Conservation (phyloP, 805 yeast species). For the Pichia exigua region DNA sequence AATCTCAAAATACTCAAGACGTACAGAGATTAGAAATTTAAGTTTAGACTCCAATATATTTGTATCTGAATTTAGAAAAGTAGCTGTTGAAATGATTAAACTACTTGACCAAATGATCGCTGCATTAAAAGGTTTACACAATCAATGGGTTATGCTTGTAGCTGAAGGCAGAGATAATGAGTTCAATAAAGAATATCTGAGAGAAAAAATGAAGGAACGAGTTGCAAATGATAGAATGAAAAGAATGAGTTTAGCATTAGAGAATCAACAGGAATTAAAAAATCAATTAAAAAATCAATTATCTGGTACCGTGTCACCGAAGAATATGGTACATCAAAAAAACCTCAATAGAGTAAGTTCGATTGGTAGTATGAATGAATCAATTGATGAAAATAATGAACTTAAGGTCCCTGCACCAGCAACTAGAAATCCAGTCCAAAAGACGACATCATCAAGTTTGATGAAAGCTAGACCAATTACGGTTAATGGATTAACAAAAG, state of each 20-base stretch:
- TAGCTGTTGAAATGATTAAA: constrained; percentile 33
- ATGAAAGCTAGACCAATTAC: neutral
- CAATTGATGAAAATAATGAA: neutral
- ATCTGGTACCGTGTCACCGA: neutral
- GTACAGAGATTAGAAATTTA: constrained; percentile 16
- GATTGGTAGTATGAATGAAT: neutral
- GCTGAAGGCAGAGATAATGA: constrained; percentile 32
- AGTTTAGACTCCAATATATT: constrained; percentile 5
- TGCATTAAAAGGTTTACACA: constrained; percentile 31
- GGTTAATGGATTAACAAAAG: neutral
- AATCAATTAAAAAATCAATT: neutral
- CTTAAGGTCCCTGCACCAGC: neutral
- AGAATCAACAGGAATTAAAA: constrained; percentile 2
- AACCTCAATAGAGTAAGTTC: neutral
- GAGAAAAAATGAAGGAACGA: constrained; percentile 20
- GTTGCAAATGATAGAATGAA: constrained; percentile 12
- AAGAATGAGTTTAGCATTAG: neutral
- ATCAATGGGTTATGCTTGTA: constrained; percentile 30
- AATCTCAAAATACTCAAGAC: constrained; percentile 39
- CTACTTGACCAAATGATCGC: constrained; percentile 23
- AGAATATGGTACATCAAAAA: neutral
- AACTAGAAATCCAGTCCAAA: neutral
- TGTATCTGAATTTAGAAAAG: constrained; percentile 32
- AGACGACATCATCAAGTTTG: neutral
- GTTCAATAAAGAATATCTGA: constrained; percentile 30